phyloP scores from a whole-genome alignment of 495 filamentous ascomycete genomes.

The Neurospora sp. region DNA sequence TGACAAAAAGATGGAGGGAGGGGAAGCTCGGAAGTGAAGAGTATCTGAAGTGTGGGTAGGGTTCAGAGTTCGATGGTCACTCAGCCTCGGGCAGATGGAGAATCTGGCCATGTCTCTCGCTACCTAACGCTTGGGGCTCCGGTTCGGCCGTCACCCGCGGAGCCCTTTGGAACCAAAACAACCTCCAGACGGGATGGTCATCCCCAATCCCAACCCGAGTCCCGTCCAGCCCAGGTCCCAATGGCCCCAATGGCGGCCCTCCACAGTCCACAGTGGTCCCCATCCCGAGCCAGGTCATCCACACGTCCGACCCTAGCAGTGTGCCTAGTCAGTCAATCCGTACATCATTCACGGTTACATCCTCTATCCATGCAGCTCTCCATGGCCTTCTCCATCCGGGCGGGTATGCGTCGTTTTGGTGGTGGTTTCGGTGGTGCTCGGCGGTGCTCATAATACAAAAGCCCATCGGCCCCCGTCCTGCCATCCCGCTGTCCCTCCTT shows the following conservation, averaged over 20 bases:
- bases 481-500: background rate
- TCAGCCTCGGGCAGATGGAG: background rate
- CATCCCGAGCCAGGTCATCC: background rate
- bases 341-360: background rate
- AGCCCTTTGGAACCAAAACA: background rate
- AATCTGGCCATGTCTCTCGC: background rate
- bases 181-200: background rate
- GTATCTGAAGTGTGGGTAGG: background rate
- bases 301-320: background rate
- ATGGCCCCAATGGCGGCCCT: background rate
- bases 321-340: background rate
- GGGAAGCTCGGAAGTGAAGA: background rate
- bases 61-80: background rate
- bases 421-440: background rate
- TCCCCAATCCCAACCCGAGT: background rate
- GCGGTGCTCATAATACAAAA: background rate
- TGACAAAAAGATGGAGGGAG: background rate
- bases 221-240: background rate
- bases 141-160: background rate
- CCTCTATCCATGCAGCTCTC: background rate
- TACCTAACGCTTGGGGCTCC: background rate
- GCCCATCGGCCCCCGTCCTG: background rate
- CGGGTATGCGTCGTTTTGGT: background rate
- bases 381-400: background rate
- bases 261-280: background rate